Evolutionary conservation across 805 yeast genomes (phyloP), one percentile per base, ranked within the genome.

Genomic region (Wickerhamomyces alni): DNA sequence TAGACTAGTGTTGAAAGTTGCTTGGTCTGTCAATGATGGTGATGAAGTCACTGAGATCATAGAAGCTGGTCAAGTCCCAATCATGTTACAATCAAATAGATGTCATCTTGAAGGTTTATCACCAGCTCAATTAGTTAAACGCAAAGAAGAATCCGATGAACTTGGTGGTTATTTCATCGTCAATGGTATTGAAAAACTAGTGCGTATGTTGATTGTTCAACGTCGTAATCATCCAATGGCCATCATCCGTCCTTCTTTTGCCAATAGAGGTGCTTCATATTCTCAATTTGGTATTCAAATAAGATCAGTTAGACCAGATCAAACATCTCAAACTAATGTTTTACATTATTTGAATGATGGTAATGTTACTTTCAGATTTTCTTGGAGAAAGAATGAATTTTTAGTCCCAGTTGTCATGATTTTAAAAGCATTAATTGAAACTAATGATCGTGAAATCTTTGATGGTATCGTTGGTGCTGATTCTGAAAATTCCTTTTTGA

Each of bases 221-320:
- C 82, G 98, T 63, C 77, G 99, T 65, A 93, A 93, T 62, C 97
- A 89, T 59, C 95, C 98, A 18, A 87, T 93, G 96, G 98, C 98
- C 11, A 79, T 93, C 54, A 82, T 88, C 43, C 87, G 99, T 68
- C 94, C 96, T 26, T 85, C 95, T 10, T 93, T 91, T 58, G 82
- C 82, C 37, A 88, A 88, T 67, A 82, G 99, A 74, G 99, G 99
- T 56, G 83, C 91, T 7, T 66, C 87, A 8, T 93, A 93, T 66
- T 70, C 96, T 30, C 79, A 80, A 44, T 93, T 65, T 52, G 99
- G 99, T 80, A 79, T 93, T 45, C 97, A 89, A 68, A 83, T 93
- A 45, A 79, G 99, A 67, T 78, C 83, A 45, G 97, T 88, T 3
- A 79, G 99, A 59, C 95, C 95, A 4, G 99, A 93, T 65, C 98